Conservation (phyloP, 1,284 basidiomycete genomes). For the Apiotrichum mycotoxinovorans region DNA sequence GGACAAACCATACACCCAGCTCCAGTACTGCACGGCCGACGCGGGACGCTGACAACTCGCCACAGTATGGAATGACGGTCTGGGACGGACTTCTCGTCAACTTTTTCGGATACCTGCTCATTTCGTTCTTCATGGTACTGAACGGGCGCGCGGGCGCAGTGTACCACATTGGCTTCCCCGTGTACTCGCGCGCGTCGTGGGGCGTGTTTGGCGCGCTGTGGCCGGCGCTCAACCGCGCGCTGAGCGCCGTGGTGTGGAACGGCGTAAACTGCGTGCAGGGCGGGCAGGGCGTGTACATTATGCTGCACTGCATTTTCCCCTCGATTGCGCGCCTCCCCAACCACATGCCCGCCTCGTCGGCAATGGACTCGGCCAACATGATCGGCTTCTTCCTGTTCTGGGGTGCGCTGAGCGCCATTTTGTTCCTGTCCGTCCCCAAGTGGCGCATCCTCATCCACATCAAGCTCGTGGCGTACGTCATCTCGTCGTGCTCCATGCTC, state of each 20-base stretch:
- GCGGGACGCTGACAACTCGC: too few species aligned
- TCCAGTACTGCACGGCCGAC: not conserved
- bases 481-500: constrained; percentile 33
- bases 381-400: constrained; percentile 80
- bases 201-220: constrained; percentile 76
- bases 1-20: not conserved
- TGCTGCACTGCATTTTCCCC: constrained; percentile 70
- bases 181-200: constrained; percentile 63
- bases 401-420: constrained; percentile 68
- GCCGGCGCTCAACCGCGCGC: constrained; percentile 73
- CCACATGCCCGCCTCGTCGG: constrained; percentile 63
- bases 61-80: constrained; percentile 25
- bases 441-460: constrained; percentile 33
- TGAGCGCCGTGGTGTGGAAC: constrained; percentile 62
- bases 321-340: constrained; percentile 66
- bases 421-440: constrained; percentile 73
- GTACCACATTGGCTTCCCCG: constrained; percentile 30
- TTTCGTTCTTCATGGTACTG: constrained; percentile 37
- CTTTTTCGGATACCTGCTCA: constrained; percentile 30
- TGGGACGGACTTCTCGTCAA: constrained; percentile 35
- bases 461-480: constrained; percentile 33
- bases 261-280: constrained; percentile 33
- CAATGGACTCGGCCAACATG: constrained; percentile 43
- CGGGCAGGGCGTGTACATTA: constrained; percentile 62
- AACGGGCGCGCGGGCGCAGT: constrained; percentile 38